Base-by-base conservation (phyloP, 148 eudicot genomes). In the Rheum nobile region DNA sequence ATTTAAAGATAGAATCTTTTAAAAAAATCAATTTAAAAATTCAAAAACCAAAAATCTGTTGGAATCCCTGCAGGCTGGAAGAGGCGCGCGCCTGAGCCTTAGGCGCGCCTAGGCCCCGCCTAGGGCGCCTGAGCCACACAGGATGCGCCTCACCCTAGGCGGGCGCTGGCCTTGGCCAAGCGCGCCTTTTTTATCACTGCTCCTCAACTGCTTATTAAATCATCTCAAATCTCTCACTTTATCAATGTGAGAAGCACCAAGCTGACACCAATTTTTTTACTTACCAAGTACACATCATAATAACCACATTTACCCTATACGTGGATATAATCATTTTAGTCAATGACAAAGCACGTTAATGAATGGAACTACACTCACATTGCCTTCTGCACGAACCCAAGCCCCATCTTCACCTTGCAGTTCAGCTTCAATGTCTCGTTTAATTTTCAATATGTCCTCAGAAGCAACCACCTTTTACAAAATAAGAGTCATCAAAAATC, bases 351-450 rank as follows among this genome's bases (percentile, higher is more conserved):
- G 34, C 17, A 59, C 12, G 17, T 26, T 28, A 12, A 12, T 0
- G 14, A 59, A 28, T 31, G 70, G 39, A 34, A 32, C 13, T 65
- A 59, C 73, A 82, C 86, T 85, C 82, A 88, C 99, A 80, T 31
- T 88, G 76, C 41, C 77, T 77, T 95, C 99, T 39, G 77, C 86
- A 82, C 84, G 97, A 74, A 79, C 81, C 99, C 99, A 92, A 74
- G 59, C 76, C 78, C 85, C 94, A 69, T 86, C 92, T 77, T 85
- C 90, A 72, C 91, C 91, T 72, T 80, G 85, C 74, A 94, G 75
- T 68, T 92, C 99, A 77, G 87, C 81, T 72, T 92, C 90, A 71
- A 95, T 84, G 82, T 90, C 96, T 78, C 78, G 88, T 80, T 88
- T 92, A 14, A 90, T 81, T 81, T 85, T 88, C 61, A 88, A 74